Base-by-base conservation (phyloP, 2,329 filamentous ascomycete genomes). In the Coleophoma cylindrospora region DNA sequence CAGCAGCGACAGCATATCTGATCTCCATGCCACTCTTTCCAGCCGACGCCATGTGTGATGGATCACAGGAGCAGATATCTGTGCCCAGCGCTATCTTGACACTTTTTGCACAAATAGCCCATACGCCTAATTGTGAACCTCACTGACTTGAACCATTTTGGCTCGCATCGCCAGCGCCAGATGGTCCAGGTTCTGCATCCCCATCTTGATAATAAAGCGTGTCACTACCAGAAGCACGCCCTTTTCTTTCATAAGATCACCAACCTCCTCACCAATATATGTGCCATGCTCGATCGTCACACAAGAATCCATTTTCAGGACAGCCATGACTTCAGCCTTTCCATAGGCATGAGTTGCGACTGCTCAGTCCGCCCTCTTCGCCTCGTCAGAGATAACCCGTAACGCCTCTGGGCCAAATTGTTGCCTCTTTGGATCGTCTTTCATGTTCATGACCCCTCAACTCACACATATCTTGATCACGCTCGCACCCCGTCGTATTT, bases 1-100 rank as follows among this genome's bases (percentile, higher is more conserved):
- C 70, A 1, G 69, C 69, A 51, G 69, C 56, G n/a, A 72, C 67
- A 7, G 68, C 68, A 45, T 67, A 67, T 8, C 64, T 63, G 13
- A 71, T 52, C 51, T 74, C 72, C 40, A 66, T 12, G n/a, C 34
- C 34, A 37, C 34, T 37, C 34, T 37, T 37, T 37, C 34, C 34
- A 3, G 34, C 34, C n/a, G 34, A 12, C n/a, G 34, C 34, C 2
- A 37, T 37, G n/a, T 4, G 34, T 37, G 34, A 37, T 37, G 34
- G 34, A n/a, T 37, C 34, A 37, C 34, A 37, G n/a, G 34, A 37
- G 34, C 34, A 37, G 12, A 37, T 37, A n/a, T 37, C 34, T 37
- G 34, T 37, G n/a, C 34, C 34, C 12, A 37, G 34, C n/a, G 34
- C 34, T 12, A 37, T 37, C 34, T 37, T 37, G 34, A 37, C 34